These are phyloP conservation scores for Pseudocercospora eumusae DNA, from an alignment of 2,329 filamentous ascomycete species.

Conservation along the genomic window DNA sequence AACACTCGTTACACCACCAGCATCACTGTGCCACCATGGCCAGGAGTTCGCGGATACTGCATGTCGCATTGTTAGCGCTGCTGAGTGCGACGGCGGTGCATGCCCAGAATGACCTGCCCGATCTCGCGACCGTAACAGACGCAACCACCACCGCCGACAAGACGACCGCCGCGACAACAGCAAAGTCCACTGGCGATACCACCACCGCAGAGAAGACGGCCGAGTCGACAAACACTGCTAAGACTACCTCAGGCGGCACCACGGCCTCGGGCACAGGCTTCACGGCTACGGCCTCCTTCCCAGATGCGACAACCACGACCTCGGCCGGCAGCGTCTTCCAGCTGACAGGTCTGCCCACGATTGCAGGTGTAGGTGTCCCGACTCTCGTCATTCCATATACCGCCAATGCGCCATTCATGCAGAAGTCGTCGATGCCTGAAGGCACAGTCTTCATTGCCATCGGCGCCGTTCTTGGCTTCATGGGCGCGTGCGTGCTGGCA, in stretches of 20 bases:
- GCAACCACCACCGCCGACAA: constrained; percentile 25
- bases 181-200: constrained; percentile 14
- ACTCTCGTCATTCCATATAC: constrained; percentile 79
- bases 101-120: constrained; percentile 35
- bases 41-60: constrained; percentile 16
- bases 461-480: constrained; percentile 80
- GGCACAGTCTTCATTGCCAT: constrained; percentile 97
- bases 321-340: constrained; percentile 32
- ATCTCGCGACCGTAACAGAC: constrained; percentile 33
- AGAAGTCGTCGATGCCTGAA: constrained; percentile 78
- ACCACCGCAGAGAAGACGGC: constrained; percentile 32
- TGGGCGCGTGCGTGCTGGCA: constrained; percentile 76
- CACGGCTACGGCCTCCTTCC: constrained; percentile 19
- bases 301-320: constrained; percentile 31
- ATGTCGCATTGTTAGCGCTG: constrained; percentile 32
- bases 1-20: constrained; percentile 8
- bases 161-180: constrained; percentile 23
- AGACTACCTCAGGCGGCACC: constrained; percentile 27
- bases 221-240: constrained; percentile 29
- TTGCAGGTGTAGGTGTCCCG: constrained; percentile 62
- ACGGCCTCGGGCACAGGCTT: constrained; percentile 29
- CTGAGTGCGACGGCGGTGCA: constrained; percentile 28
- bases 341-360: constrained; percentile 53
- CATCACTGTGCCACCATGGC: constrained; percentile 19
- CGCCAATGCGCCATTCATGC: constrained; percentile 85